phyloP scores from a whole-genome alignment of 2,329 filamentous ascomycete genomes.

The Phaeosphaeriaceae sp. region DNA sequence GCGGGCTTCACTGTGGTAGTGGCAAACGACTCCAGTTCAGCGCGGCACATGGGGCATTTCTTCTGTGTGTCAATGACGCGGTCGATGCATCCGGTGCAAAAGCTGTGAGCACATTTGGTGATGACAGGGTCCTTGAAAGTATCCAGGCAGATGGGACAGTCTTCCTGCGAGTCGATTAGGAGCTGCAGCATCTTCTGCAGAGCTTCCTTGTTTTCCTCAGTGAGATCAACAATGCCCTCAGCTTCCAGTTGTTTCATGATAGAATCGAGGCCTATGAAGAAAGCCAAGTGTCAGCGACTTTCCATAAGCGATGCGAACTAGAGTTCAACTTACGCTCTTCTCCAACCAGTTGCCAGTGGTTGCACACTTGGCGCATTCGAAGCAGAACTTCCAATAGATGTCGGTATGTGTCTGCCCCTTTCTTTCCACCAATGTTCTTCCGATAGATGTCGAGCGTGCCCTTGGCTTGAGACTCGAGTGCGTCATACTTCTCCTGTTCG shows the following conservation, averaged over 20 bases:
- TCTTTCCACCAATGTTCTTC: constrained; percentile 50
- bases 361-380: constrained; percentile 83
- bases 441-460: constrained; percentile 71
- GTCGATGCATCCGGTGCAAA: constrained; percentile 76
- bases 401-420: constrained; percentile 63
- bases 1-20: constrained; percentile 70
- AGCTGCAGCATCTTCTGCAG: constrained; percentile 79
- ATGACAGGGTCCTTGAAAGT: constrained; percentile 76
- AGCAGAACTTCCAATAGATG: constrained; percentile 82
- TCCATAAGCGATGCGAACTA: background rate
- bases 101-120: constrained; percentile 83
- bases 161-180: constrained; percentile 79
- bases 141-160: constrained; percentile 84
- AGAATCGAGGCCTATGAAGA: constrained; percentile 60
- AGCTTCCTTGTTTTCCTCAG: constrained; percentile 72
- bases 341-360: constrained; percentile 85
- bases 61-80: constrained; percentile 76
- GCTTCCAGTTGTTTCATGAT: constrained; percentile 73
- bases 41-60: constrained; percentile 86
- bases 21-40: constrained; percentile 59
- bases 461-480: constrained; percentile 73
- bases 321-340: constrained; percentile 55
- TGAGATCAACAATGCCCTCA: constrained; percentile 72
- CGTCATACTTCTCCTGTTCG: constrained; percentile 79
- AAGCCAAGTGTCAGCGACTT: background rate